These are phyloP conservation scores for Calonectria pauciramosa DNA, from an alignment of 2,329 filamentous ascomycete species.

Conservation along the genomic window DNA sequence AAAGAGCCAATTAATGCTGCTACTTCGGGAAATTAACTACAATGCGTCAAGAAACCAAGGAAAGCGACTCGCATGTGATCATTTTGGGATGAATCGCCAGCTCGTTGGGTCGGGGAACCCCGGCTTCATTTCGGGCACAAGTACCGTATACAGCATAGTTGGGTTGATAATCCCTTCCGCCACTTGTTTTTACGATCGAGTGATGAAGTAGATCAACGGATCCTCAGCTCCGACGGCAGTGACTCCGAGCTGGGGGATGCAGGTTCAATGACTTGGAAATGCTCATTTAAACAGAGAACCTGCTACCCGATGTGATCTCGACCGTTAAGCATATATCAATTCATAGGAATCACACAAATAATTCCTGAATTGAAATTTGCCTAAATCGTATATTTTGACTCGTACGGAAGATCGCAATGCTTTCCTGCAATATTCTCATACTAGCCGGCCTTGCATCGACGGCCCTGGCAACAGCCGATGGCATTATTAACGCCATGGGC, in stretches of 20 bases:
- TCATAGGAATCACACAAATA: neutral
- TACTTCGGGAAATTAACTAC: neutral
- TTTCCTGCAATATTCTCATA: slow-evolving; percentile 40
- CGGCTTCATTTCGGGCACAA: neutral
- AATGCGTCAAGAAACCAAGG: neutral
- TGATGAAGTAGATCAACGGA: neutral
- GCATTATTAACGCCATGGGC: slow-evolving; percentile 53
- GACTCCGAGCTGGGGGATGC: neutral
- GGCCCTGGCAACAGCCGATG: slow-evolving; percentile 49
- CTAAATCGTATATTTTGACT: neutral
- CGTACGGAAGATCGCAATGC: slow-evolving; percentile 32
- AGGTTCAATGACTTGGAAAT: neutral
- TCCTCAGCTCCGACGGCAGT: neutral
- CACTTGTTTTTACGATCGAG: neutral
- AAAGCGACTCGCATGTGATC: neutral
- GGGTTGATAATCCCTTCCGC: neutral
- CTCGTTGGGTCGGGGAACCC: neutral
- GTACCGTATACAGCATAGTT: neutral
- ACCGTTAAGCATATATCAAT: neutral
- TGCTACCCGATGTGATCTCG: neutral
- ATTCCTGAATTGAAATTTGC: too few species aligned
- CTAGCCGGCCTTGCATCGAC: slow-evolving; percentile 39
- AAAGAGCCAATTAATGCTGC: neutral
- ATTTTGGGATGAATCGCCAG: neutral
- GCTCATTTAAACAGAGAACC: neutral